Conservation (phyloP, 208 protist species). For the Angomonas deanei region DNA sequence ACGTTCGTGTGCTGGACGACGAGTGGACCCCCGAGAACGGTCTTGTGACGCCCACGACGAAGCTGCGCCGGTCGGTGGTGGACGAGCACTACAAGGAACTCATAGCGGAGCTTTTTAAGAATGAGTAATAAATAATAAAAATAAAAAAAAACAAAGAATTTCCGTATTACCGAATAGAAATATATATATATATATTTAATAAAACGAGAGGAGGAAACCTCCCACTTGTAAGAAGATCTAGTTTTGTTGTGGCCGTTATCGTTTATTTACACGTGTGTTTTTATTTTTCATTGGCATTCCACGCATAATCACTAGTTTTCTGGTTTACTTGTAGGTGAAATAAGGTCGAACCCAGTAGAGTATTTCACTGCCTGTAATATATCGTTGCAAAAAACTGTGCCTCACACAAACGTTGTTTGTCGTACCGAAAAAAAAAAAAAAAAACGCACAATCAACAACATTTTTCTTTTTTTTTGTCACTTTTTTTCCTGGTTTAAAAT, state of each 20-base stretch:
- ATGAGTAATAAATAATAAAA: constrained; percentile 11
- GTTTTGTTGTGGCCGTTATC: too few species aligned
- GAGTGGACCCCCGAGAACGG: constrained; percentile 82
- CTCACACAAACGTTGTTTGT: too few species aligned
- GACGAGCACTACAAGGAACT: constrained; percentile 42
- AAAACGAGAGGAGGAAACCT: neutral
- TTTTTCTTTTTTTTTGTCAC: constrained; percentile 8
- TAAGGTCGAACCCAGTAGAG: too few species aligned
- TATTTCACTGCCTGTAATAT: too few species aligned
- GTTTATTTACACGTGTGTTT: too few species aligned
- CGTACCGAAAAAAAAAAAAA: constrained; percentile 10
- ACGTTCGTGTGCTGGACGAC: constrained; percentile 49
- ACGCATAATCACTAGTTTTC: too few species aligned
- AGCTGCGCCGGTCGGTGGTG: constrained; percentile 51
- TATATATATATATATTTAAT: too few species aligned
- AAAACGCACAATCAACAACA: neutral
- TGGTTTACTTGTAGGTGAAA: too few species aligned
- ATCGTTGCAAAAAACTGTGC: too few species aligned
- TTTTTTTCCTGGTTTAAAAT: constrained; percentile 3
- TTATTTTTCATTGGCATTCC: too few species aligned
- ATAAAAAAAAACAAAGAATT: constrained; percentile 5
- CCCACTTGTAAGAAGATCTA: too few species aligned
- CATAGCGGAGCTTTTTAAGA: constrained; percentile 53
- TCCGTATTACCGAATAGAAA: neutral
- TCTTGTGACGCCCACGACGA: constrained; percentile 59